Base-by-base conservation (phyloP, 2,329 filamentous ascomycete species). In the Monosporascus sp. region DNA sequence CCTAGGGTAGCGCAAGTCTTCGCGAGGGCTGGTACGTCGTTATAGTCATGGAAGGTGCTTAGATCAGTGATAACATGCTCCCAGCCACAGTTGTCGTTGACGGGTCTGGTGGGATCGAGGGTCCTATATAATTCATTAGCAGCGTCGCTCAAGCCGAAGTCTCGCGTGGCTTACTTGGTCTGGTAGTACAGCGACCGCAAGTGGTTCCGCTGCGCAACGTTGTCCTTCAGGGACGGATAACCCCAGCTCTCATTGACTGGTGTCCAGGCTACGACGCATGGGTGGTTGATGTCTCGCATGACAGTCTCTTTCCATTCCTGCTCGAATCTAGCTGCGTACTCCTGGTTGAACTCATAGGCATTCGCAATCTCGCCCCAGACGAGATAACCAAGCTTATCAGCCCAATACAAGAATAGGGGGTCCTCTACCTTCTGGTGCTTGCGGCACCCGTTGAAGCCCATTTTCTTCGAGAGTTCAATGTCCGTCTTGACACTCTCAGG, bases 71-170 rank as follows among this genome's bases (percentile, higher is more conserved):
- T 60, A 6, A 87, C 83, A 57, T 87, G 84, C 62, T 88, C 83
- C 85, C 85, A 88, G 36, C 85, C 85, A 58, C 85, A 88, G 67
- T 88, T 88, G 66, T 88, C 85, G 62, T 88, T 88, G 62, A 88
- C 76, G 17, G 83, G 83, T 6, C 85, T 72, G 0, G 80, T 86
- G 1, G 80, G 75, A 57, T 88, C 85, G 2, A 88, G 73, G 0
- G 76, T 75, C 62, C 73, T 73, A 47, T 44, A 37, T 15, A 31
- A 14, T 11, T 31, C 27, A 31, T 31, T 31, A 31, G 27, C 27
- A 31, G 27, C 3, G 27, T 14, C 15, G 8, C 47, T 31, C 27
- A 31, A 31, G 27, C 27, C 27, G n/a, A 31, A 31, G 27, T 1
- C 3, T 31, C 27, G 27, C 11, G 48, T 25, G 39, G 9, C 72